Base-by-base conservation (phyloP, 1,139 yeast species). In the Pichia norvegensis region DNA sequence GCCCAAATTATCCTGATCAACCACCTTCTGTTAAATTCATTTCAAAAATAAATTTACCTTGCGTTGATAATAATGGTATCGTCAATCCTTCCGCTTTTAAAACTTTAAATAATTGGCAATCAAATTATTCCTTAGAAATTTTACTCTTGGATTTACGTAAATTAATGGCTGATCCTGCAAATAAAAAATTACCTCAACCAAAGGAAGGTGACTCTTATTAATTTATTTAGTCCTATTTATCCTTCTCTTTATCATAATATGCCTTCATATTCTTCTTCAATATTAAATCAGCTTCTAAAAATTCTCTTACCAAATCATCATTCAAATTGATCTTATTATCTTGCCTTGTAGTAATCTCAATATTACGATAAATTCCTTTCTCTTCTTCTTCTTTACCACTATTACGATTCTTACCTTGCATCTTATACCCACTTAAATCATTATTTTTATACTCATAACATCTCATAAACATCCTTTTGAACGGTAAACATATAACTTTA, bases 41-140 rank as follows among this genome's bases (percentile, higher is more conserved):
- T 19, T 82, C 95, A 33, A 84, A 82, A 68, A 78, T 94, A 56
- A 92, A 92, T 63, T 73, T 92, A 49, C 97, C 97, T 0, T 88
- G 95, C 62, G 97, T 94, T 19, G 83, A 84, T 60, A 66, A 61
- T 31, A 72, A 73, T 17, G 98, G 97, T 4, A 67, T 72, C 33
- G 90, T 92, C 2, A 69, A 78, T 39, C 70, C 74, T 3, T 60
- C 70, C 7, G 73, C 75, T 53, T 81, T 94, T 55, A 82, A 81
- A 38, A 81, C 85, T 19, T 74, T 94, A 63, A 74, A 78, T 48
- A 74, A 79, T 53, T 94, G 98, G 98, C 87, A 84, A 64, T 76
- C 95, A 59, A 72, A 80, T 16, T 86, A 83, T 63, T 85, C 94
- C 36, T 86, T 94, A 88, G 98, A 94, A 65, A 86, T 92, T 19